Percentiles rank a stretch among this genome's conserved stretches.
phyloP scores from a whole-genome alignment of 2,329 filamentous ascomycete species.

The Verticillium zaregamsianum region DNA sequence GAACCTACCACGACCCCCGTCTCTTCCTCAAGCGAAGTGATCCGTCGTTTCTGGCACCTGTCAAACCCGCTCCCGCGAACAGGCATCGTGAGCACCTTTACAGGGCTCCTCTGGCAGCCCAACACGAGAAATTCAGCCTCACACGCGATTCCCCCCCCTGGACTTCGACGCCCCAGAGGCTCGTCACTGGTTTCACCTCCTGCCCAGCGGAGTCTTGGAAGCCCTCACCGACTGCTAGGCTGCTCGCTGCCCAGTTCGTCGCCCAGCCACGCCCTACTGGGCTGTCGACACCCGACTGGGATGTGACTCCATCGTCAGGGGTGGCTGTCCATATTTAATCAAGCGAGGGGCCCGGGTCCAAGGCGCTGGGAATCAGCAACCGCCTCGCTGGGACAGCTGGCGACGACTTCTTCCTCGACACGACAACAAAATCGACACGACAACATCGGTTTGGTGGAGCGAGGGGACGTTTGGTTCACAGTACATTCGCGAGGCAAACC shows the following conservation, averaged over 20 bases:
- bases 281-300: background rate
- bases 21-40: background rate
- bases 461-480: background rate
- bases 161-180: background rate
- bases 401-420: background rate
- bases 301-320: background rate
- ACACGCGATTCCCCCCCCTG: background rate
- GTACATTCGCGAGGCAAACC: no score
- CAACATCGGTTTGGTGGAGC: background rate
- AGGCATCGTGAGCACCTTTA: background rate
- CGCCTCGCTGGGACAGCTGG: background rate
- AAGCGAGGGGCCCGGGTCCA: background rate
- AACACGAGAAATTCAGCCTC: background rate
- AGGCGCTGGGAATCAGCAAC: background rate
- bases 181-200: background rate
- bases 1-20: background rate
- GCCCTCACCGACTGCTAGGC: background rate
- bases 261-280: background rate
- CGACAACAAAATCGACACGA: background rate
- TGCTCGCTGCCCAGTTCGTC: background rate
- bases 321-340: background rate
- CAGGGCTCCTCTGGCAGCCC: no score
- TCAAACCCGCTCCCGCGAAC: background rate
- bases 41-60: background rate
- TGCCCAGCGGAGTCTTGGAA: background rate